A percentile compares a stretch with the other conserved stretches of the same genome.
phyloP scores from a whole-genome alignment of 2,329 filamentous ascomycete genomes.

The Fusarium circinatum region DNA sequence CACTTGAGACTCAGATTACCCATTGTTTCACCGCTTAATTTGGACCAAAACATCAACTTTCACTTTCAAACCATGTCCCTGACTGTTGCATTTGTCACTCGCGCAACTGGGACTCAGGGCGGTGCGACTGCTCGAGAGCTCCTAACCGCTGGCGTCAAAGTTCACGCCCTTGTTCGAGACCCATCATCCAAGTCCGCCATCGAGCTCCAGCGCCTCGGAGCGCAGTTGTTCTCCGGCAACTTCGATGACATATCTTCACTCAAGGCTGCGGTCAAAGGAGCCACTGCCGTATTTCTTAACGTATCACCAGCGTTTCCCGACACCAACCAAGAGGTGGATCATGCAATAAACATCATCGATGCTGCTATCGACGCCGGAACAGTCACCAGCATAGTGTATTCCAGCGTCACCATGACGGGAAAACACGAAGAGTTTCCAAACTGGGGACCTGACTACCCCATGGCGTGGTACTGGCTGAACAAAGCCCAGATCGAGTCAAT shows the following conservation, averaged over 20 bases:
- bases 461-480: neutral
- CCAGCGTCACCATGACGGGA: neutral
- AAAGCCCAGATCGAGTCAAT: neutral
- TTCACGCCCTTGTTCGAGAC: neutral
- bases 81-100: neutral
- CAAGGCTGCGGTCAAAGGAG: neutral
- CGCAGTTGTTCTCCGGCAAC: neutral
- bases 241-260: neutral
- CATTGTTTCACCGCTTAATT: no score
- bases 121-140: neutral
- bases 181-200: neutral
- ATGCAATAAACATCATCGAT: neutral
- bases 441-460: neutral
- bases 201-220: neutral
- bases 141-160: neutral
- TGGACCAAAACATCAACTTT: neutral
- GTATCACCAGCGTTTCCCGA: neutral
- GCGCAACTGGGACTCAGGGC: neutral
- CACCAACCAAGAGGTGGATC: neutral
- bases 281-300: neutral
- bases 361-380: neutral
- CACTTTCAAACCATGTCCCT: neutral
- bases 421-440: neutral
- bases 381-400: neutral
- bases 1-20: rapidly evolving